Evolutionary conservation across 345 rosid genomes (phyloP), one percentile per base, ranked within the genome.

Genomic region (Ricinus communis): DNA sequence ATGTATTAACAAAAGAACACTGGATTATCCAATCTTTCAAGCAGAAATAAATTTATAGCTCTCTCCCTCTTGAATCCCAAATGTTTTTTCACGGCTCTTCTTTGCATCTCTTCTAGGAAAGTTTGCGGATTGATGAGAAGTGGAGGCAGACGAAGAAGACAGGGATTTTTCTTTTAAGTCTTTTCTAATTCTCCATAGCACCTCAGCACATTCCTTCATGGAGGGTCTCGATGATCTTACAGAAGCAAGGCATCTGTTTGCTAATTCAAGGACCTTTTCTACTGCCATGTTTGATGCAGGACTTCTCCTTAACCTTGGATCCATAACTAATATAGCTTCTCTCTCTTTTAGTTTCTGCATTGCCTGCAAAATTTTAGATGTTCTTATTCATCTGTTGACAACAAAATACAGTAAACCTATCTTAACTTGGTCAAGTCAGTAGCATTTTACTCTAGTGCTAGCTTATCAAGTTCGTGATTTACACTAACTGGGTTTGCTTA

Each of bases 141-240:
- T 54, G 25, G 86, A 78, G 9, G 76, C 57, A 22, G 86, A 28
- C 9, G 84, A 71, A 62, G 87, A 71, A 46, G 77, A 41, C 11
- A 74, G 10, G 47, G 73, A 43, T 12, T 54, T 80, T 60, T 88
- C 93, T 69, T 81, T 83, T 45, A 80, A 77, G 25, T 86, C 86
- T 80, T 79, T 91, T 33, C 98, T 85, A 27, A 87, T 81, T 52
- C 59, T 83, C 98, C 98, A 94, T 43, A 94, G 74, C 30, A 77
- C 80, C 73, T 94, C 97, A 0, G 67, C 96, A 51, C 95, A 86
- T 47, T 50, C 78, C 77, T 85, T 87, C 97, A 94, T 94, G 74
- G 85, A 59, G 5, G 98, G 98, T 40, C 98, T 85, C 45, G 89
- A 77, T 46, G 71, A 83, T 84, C 84, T 88, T 2, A 78, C 36